Percentiles rank a stretch among this genome's conserved stretches.
phyloP scores from a whole-genome alignment of 768 basidiomycete genomes.

The Suillus placidus region DNA sequence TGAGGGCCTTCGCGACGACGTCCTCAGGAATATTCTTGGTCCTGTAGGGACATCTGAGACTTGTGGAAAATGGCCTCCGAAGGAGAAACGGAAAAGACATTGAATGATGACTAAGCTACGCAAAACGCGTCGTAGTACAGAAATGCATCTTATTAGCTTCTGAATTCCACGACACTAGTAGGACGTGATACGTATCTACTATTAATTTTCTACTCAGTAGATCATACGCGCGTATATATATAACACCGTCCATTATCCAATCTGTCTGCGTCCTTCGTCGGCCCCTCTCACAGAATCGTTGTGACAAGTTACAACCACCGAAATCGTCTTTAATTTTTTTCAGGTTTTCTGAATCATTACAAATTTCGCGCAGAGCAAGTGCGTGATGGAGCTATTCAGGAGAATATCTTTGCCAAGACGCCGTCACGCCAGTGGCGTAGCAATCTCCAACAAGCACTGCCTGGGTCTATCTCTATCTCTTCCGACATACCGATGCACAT shows the following conservation, averaged over 20 bases:
- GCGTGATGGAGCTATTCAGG: neutral
- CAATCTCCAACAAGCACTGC: neutral
- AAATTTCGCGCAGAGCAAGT: neutral
- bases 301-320: neutral
- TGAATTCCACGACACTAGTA: no score
- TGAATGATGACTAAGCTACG: conserved; percentile 8
- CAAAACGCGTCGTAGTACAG: neutral
- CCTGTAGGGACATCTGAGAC: conserved; percentile 9
- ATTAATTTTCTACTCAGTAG: neutral
- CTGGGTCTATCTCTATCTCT: neutral
- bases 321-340: neutral
- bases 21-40: conserved; percentile 9
- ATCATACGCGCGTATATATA: neutral
- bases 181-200: neutral
- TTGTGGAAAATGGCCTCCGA: conserved; percentile 24
- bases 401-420: neutral
- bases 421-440: neutral
- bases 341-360: neutral
- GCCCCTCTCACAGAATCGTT: neutral
- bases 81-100: conserved; percentile 15
- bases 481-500: neutral
- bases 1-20: neutral
- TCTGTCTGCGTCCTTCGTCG: neutral
- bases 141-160: no score
- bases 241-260: neutral